Base-by-base conservation (phyloP, 345 rosid genomes). In the Tarenaya hassleriana region DNA sequence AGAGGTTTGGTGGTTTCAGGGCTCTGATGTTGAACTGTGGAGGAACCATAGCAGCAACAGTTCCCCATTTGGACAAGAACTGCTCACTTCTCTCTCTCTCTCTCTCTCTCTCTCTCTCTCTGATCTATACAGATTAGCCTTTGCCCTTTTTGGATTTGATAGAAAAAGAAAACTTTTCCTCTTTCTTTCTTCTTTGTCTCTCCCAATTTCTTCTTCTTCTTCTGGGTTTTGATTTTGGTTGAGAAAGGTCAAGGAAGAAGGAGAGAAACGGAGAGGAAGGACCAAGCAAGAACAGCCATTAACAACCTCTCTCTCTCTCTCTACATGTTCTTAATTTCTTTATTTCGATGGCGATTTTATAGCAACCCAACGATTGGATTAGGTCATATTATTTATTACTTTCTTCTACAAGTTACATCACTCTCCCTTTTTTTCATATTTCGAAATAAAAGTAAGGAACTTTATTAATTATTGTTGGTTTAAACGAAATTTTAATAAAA, bases 41-140 rank as follows among this genome's bases (percentile, higher is more conserved):
- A 59, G 59, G 68, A 63, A 33, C 62, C 56, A 8, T 50, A 32
- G 14, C 70, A 29, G 41, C 70, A 66, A 0, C 29, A 21, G 61
- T 66, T 66, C 1, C 70, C 70, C 70, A 66, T 66, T 11, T 32
- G 46, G 64, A 51, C 38, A 14, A 46, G 52, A 46, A 42, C 10
- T 65, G 35, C 52, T 40, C 21, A 58, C 40, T 52, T 46, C 19
- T 9, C 35, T 33, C 35, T 33, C 9, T 33, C 10, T 33, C 3
- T 33, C 10, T 50, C 43, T 50, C 43, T 40, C 12, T 55, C 16
- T 55, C 13, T 1, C 39, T 55, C 38, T 41, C 14, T 47, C 42
- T 20, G 29, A 24, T 24, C 5, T 2, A 24, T 43, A 1, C 27
- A 21, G 29, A 33, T 7, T 56, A 38, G 10, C 11, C 20, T 62